These are phyloP conservation scores for Neltuma alba DNA, from an alignment of 306 rosid genomes.

Conservation along the genomic window DNA sequence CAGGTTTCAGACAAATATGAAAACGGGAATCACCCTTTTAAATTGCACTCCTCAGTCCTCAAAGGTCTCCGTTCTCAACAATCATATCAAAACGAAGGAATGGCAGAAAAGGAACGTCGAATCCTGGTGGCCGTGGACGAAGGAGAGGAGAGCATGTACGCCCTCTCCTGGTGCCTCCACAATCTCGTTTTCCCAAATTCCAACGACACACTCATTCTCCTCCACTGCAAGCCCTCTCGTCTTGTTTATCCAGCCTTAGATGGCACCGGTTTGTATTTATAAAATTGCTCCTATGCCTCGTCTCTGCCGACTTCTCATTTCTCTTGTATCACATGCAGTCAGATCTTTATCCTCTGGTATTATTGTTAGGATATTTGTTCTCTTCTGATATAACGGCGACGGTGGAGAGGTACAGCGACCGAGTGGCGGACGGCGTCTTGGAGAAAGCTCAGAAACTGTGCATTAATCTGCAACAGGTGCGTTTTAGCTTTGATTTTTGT, in stretches of 20 bases:
- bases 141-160: slow-evolving; percentile 84
- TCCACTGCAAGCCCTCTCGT: slow-evolving; percentile 67
- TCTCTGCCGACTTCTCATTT: neutral
- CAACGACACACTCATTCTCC: slow-evolving; percentile 67
- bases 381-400: slow-evolving; percentile 60
- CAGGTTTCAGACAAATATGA: slow-evolving; percentile 20
- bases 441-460: slow-evolving; percentile 72
- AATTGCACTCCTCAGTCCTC: neutral
- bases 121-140: slow-evolving; percentile 88
- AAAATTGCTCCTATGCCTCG: neutral
- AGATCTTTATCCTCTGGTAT: neutral
- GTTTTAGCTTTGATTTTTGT: neutral
- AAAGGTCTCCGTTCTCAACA: neutral
- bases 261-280: slow-evolving; percentile 61
- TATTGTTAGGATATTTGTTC: slow-evolving; percentile 67
- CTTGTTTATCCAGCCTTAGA: slow-evolving; percentile 55
- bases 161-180: slow-evolving; percentile 80
- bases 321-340: neutral
- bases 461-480: slow-evolving; percentile 52
- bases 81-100: slow-evolving; percentile 15
- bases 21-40: neutral
- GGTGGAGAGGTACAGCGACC: slow-evolving; percentile 57
- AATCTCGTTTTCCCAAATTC: slow-evolving; percentile 57
- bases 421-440: slow-evolving; percentile 56
- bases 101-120: slow-evolving; percentile 62